These are phyloP conservation scores for Pseudoperonospora humuli DNA, from an alignment of 352 stramenopile species.

Conservation along the genomic window DNA sequence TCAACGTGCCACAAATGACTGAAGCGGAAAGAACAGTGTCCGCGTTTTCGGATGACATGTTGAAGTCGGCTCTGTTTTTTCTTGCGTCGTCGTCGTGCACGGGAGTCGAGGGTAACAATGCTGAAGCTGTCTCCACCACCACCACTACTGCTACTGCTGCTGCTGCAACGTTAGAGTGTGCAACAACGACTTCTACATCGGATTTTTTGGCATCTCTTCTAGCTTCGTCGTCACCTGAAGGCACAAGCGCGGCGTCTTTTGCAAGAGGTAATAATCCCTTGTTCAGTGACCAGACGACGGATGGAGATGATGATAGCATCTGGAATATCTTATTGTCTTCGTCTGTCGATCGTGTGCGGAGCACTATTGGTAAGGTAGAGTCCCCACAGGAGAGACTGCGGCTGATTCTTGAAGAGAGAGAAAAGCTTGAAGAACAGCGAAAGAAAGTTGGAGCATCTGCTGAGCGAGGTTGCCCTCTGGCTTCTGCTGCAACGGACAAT, in stretches of 20 bases:
- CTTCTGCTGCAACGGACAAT: not conserved
- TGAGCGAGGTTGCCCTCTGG: slow-evolving; percentile 4
- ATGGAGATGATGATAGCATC: slow-evolving; percentile 54
- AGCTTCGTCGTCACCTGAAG: slow-evolving; percentile 42
- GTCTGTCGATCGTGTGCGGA: slow-evolving; percentile 60
- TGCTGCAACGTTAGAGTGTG: not conserved
- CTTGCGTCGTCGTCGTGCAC: slow-evolving; percentile 49
- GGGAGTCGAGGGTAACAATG: slow-evolving; percentile 19
- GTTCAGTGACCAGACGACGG: slow-evolving; percentile 40
- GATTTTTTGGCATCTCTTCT: slow-evolving; percentile 41
- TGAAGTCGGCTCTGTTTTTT: slow-evolving; percentile 58
- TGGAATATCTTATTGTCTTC: slow-evolving; percentile 64
- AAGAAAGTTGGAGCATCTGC: slow-evolving; percentile 28
- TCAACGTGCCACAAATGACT: not conserved
- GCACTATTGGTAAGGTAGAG: slow-evolving; percentile 31
- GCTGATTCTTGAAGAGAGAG: slow-evolving; percentile 54
- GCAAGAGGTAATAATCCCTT: slow-evolving; percentile 29
- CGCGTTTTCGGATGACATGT: slow-evolving; percentile 54
- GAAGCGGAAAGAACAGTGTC: not conserved
- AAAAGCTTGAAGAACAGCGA: slow-evolving; percentile 55
- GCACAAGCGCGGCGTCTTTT: slow-evolving; percentile 3
- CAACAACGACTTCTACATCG: slow-evolving; percentile 25
- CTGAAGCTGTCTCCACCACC: not conserved
- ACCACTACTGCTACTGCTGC: not conserved
- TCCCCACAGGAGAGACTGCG: slow-evolving; percentile 44